Evolutionary conservation across 164 flowering plant genomes (phyloP), one percentile per base, ranked within the genome.

Genomic region (Malania oleifera): DNA sequence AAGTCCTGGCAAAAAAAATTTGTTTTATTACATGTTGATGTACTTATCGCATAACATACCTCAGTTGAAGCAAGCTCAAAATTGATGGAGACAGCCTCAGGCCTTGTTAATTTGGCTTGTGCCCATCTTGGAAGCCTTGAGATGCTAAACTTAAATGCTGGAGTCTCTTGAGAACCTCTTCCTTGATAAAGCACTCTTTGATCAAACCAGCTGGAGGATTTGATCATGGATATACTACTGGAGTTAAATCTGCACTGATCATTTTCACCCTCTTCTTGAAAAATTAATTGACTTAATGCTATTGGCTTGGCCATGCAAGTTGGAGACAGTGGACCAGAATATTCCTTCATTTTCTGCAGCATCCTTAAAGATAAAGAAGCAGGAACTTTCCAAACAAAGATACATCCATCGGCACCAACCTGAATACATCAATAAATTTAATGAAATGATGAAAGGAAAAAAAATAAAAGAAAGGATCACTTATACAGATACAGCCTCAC

Each of bases 51-150:
- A 35, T 35, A 52, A 45, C 19, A 37, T 81, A 83, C 88, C 85
- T 81, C 69, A 18, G 59, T 39, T 48, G 66, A 72, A 50, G 28
- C 52, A 49, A 55, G 56, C 27, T 64, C 65, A 24, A 47, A 64
- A 54, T 57, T 27, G 2, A 26, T 24, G 7, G 57, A 24, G 35
- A 58, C 46, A 54, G 43, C 45, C 50, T 59, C 65, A 45, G 59
- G 61, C 53, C 51, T 55, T 24, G 55, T 56, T 25, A 83, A 71
- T 75, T 85, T 80, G 47, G 61, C 59, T 60, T 75, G 80, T 38
- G 95, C 91, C 95, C 95, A 87, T 49, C 73, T 81, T 39, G 91
- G 95, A 72, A 87, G 95, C 56, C 83, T 76, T 22, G 89, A 87
- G 61, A 83, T 69, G 63, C 87, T 81, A 70, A 85, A 85, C 59